Percentiles rank a stretch among this genome's conserved stretches.
These are phyloP conservation scores for Austroboletus rostrupii DNA, from an alignment of 1,284 basidiomycete species.

Conservation along the genomic window DNA sequence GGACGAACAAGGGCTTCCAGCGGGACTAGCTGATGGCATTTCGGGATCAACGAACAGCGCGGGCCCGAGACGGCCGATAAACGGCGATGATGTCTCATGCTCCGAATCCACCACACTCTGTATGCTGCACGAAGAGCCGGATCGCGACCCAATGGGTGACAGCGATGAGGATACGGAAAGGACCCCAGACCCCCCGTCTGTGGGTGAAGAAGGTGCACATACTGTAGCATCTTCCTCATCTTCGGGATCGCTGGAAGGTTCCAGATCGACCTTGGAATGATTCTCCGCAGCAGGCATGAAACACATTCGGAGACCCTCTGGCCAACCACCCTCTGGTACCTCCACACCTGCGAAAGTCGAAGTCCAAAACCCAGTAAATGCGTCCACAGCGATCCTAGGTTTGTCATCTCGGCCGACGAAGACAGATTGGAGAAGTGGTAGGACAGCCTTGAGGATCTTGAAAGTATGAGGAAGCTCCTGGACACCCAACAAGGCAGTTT, in stretches of 20 bases:
- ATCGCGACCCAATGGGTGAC: conserved; percentile 4
- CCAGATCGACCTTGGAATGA: conserved; percentile 4
- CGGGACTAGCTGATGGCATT: neutral
- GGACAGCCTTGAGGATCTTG: conserved; percentile 41
- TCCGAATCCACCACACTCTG: conserved; percentile 1
- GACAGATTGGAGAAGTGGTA: conserved; percentile 48
- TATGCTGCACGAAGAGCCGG: conserved; percentile 8
- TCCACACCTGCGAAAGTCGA: conserved; percentile 37
- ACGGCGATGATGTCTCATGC: conserved; percentile 14
- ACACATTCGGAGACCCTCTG: conserved; percentile 41
- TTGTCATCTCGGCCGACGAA: conserved; percentile 48
- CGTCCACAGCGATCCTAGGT: conserved; percentile 36
- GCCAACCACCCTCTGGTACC: conserved; percentile 49
- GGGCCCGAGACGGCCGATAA: conserved; percentile 27
- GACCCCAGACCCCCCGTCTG: conserved; percentile 2
- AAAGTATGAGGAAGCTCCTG: conserved; percentile 39
- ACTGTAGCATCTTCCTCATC: conserved; percentile 18
- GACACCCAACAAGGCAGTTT: conserved; percentile 49
- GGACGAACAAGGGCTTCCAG: conserved; percentile 8
- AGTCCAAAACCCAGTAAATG: conserved; percentile 60
- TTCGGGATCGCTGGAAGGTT: conserved; percentile 24
- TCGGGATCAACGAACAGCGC: conserved; percentile 21
- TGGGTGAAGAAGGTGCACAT: conserved; percentile 7
- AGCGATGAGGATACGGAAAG: conserved; percentile 9
- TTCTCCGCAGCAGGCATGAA: conserved; percentile 20